Percentiles rank a stretch among this genome's conserved stretches.
Evolutionary conservation across 495 filamentous ascomycete genomes (phyloP).

Genomic region (Aspergillus cavernicola): DNA sequence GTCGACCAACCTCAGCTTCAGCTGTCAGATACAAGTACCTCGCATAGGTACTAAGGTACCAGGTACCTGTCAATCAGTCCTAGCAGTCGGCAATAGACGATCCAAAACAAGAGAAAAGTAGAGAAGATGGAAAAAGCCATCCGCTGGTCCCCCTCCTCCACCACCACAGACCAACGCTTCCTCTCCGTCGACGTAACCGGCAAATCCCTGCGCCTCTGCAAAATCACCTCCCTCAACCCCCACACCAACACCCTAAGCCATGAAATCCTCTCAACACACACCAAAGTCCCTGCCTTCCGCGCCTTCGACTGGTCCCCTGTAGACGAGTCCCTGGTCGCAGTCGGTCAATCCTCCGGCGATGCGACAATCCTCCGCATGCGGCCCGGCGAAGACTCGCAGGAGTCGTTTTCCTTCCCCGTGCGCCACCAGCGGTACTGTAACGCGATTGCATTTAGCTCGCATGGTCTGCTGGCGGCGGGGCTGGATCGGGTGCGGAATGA

Average conservation of each 20-base stretch:
- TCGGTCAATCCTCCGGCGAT: constrained; percentile 81
- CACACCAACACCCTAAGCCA: constrained; percentile 55
- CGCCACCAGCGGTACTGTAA: constrained; percentile 89
- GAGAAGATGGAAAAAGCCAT: constrained; percentile 63
- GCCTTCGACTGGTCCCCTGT: constrained; percentile 94
- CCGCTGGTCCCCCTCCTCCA: constrained; percentile 84
- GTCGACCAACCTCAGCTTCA: too few relatives aligned
- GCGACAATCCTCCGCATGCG: constrained; percentile 77
- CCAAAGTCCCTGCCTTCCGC: constrained; percentile 78
- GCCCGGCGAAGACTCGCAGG: constrained; percentile 48
- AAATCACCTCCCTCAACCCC: constrained; percentile 58
- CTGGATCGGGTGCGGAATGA: constrained; percentile 91
- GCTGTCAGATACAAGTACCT: neutral
- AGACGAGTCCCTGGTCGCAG: constrained; percentile 71
- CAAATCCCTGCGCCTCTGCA: constrained; percentile 75
- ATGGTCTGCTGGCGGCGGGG: constrained; percentile 77
- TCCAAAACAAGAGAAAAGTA: neutral
- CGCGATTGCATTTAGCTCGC: constrained; percentile 80
- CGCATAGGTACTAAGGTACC: neutral
- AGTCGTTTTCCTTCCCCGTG: constrained; percentile 66
- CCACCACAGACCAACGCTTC: constrained; percentile 62
- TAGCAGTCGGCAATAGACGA: neutral
- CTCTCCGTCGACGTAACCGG: constrained; percentile 80
- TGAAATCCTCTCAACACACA: constrained; percentile 64
- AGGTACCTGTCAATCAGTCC: too few relatives aligned